Percentiles rank a stretch among this genome's conserved stretches.
Conservation (phyloP, 2,329 filamentous ascomycete species). For the Metarhizium brunneum region DNA sequence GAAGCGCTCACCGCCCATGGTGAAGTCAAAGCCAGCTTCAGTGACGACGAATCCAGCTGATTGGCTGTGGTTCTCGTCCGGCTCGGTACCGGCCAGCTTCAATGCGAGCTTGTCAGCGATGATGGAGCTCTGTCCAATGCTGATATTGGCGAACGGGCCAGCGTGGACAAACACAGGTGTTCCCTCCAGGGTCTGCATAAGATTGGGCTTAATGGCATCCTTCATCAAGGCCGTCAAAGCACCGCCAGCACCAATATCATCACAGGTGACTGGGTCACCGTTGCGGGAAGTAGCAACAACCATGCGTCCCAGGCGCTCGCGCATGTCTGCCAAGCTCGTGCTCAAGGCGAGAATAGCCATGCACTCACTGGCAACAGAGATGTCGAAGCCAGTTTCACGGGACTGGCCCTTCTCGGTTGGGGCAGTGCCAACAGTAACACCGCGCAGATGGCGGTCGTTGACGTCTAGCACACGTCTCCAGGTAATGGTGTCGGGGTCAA, state of each 20-base stretch:
- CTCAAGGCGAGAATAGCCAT: slow-evolving; percentile 97
- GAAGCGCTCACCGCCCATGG: slow-evolving; percentile 98
- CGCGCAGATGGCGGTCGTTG: slow-evolving; percentile 88
- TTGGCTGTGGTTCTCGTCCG: slow-evolving; percentile 72
- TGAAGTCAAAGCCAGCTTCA: slow-evolving; percentile 97
- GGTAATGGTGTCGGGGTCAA: slow-evolving; percentile 93
- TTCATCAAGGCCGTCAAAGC: slow-evolving; percentile 92
- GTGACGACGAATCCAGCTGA: slow-evolving; percentile 93
- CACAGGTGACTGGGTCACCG: slow-evolving; percentile 89
- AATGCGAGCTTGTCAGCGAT: slow-evolving; percentile 91
- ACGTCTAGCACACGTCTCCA: slow-evolving; percentile 96
- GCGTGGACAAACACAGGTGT: slow-evolving; percentile 97
- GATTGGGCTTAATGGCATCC: slow-evolving; percentile 96
- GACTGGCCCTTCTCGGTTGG: slow-evolving; percentile 83
- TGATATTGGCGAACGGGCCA: slow-evolving; percentile 96
- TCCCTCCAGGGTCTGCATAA: slow-evolving; percentile 97
- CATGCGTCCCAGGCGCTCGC: slow-evolving; percentile 89
- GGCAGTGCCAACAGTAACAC: slow-evolving; percentile 80
- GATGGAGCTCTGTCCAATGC: slow-evolving; percentile 91
- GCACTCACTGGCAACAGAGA: slow-evolving; percentile 93
- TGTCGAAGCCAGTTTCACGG: slow-evolving; percentile 90
- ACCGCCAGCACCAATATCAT: slow-evolving; percentile 88
- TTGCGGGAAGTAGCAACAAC: slow-evolving; percentile 79
- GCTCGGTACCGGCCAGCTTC: slow-evolving; percentile 90
- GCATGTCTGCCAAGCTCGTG: slow-evolving; percentile 78